These are phyloP conservation scores for Podospora tetraspora DNA, from an alignment of 495 filamentous ascomycete species.

Conservation along the genomic window DNA sequence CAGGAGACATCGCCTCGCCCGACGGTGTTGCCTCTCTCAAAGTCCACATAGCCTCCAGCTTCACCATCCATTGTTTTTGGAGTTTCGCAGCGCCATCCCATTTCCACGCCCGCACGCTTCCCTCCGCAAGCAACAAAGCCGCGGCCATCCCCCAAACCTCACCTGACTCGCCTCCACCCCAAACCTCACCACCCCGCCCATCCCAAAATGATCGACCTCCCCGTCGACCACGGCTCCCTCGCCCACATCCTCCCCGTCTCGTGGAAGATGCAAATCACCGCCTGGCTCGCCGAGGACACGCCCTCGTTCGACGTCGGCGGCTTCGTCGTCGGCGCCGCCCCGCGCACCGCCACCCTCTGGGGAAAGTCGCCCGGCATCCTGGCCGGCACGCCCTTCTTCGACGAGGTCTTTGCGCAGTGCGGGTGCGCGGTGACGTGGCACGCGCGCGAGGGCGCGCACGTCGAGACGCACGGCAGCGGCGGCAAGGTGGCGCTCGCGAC, in stretches of 20 bases:
- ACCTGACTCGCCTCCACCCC: neutral
- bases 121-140: neutral
- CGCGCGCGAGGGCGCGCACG: constrained; percentile 62
- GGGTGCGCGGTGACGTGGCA: constrained; percentile 91
- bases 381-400: constrained; percentile 91
- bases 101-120: neutral
- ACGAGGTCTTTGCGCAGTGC: constrained; percentile 86
- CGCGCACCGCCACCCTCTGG: constrained; percentile 72
- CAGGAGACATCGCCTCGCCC: neutral
- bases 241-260: constrained; percentile 77
- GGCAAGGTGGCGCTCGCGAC: constrained; percentile 62
- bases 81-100: neutral
- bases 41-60: neutral
- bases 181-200: neutral
- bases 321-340: constrained; percentile 83
- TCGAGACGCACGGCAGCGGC: constrained; percentile 40
- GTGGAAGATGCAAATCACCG: constrained; percentile 72
- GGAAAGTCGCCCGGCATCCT: constrained; percentile 86
- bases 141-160: neutral
- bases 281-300: constrained; percentile 92
- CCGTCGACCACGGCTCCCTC: constrained; percentile 62
- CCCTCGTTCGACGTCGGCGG: constrained; percentile 96
- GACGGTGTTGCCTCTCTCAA: neutral
- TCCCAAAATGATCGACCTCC: constrained; percentile 32
- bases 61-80: neutral